Conservation (phyloP, 2,329 filamentous ascomycete genomes). For the Paraconiothyrium sp. region DNA sequence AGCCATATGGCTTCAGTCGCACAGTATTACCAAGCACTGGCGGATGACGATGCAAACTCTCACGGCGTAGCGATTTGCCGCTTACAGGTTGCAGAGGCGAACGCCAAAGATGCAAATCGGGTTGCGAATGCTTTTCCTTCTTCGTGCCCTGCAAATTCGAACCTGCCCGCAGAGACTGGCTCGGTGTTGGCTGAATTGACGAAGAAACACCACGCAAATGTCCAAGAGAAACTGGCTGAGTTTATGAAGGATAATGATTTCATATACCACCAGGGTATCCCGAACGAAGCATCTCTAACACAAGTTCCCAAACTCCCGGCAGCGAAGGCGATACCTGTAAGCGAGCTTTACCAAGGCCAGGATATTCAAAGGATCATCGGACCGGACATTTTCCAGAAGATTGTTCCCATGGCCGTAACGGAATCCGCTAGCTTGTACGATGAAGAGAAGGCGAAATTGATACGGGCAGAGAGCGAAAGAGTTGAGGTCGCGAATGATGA, state of each 20-base stretch:
- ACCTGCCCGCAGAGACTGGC: slow-evolving; percentile 83
- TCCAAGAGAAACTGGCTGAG: slow-evolving; percentile 81
- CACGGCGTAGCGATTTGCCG: slow-evolving; percentile 87
- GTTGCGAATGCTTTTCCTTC: slow-evolving; percentile 82
- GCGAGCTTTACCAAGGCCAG: slow-evolving; percentile 94
- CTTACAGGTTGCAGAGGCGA: slow-evolving; percentile 80
- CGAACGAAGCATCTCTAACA: slow-evolving; percentile 81
- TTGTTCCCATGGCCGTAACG: slow-evolving; percentile 94
- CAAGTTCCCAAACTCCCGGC: slow-evolving; percentile 90
- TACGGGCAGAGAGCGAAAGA: slow-evolving; percentile 91
- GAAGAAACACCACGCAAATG: slow-evolving; percentile 80
- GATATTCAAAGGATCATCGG: slow-evolving; percentile 98
- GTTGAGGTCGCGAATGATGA: slow-evolving; percentile 93
- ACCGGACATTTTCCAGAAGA: slow-evolving; percentile 95
- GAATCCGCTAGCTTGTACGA: slow-evolving; percentile 97
- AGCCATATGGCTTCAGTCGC: slow-evolving; percentile 85
- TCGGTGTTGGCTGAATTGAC: slow-evolving; percentile 78
- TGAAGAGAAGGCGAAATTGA: slow-evolving; percentile 96
- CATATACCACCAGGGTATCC: slow-evolving; percentile 94
- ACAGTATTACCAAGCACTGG: slow-evolving; percentile 91
- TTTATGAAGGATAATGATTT: slow-evolving; percentile 95
- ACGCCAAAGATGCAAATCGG: slow-evolving; percentile 80
- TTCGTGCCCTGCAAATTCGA: slow-evolving; percentile 80
- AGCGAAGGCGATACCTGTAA: slow-evolving; percentile 96
- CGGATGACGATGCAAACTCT: slow-evolving; percentile 87